Evolutionary conservation across 495 filamentous ascomycete genomes (phyloP), one percentile per base, ranked within the genome.

Genomic region (Aspergillus ellipticus): DNA sequence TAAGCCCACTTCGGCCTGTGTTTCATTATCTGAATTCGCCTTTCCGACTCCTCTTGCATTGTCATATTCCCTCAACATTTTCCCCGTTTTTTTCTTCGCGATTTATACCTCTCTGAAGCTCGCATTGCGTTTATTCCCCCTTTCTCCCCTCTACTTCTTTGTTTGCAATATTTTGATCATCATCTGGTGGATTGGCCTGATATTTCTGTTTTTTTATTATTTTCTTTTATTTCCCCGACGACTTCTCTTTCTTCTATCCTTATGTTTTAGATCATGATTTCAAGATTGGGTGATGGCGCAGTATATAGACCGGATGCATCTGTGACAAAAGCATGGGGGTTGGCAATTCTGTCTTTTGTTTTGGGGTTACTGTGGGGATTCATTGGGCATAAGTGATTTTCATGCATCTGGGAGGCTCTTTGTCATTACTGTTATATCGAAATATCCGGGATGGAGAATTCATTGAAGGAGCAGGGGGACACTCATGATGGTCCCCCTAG

Each of bases 331-430:
- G 57, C 62, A 65, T 61, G 53, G 55, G 57, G 60, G 47, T 17
- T 48, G 59, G 55, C 48, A 51, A 39, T 22, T 59, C 42, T 63
- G 22, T 45, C 51, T 51, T 57, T 54, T 56, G 49, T 59, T 53
- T 57, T 57, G 21, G 58, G 59, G 35, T 59, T 54, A 41, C 51
- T 41, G 49, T 55, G 69, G 63, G 64, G 66, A 51, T 67, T 54
- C 35, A 48, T 49, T 64, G 51, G 49, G 62, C 59, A 60, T 63
- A 62, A 58, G 65, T 67, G 57, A 56, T 65, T 65, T 63, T 67
- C 59, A 72, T 69, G 73, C 73, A 75, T 75, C 68, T 69, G 68
- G 69, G 73, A 70, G 71, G 73, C 47, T 66, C 46, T 66, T 66
- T 70, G 63, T 66, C 43, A 60, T 59, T 64, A 60, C 13, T 28